phyloP scores from a whole-genome alignment of 176 grass and related monocot genomes.

The Musa troglodytarum region DNA sequence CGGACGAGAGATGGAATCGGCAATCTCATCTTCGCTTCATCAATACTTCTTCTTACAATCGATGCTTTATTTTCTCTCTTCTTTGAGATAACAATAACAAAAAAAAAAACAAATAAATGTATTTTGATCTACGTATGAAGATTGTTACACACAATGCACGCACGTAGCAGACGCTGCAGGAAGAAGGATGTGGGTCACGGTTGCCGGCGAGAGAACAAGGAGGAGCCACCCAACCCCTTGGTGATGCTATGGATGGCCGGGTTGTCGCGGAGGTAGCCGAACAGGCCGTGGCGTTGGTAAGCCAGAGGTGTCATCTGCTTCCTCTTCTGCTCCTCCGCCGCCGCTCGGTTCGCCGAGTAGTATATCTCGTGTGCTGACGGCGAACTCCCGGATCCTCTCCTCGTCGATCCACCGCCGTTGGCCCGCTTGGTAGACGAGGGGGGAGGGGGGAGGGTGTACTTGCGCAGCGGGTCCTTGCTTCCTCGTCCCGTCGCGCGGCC shows the following conservation, averaged over 20 bases:
- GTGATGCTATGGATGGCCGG: slow-evolving; percentile 83
- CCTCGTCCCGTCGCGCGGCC: slow-evolving; percentile 49
- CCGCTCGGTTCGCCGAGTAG: slow-evolving; percentile 38
- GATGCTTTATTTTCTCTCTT: too few species aligned
- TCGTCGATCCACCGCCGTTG: slow-evolving; percentile 29
- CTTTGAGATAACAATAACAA: too few species aligned
- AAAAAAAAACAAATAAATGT: too few species aligned
- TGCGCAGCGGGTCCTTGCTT: slow-evolving; percentile 69
- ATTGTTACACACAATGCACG: too few species aligned
- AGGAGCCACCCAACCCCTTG: slow-evolving; percentile 38
- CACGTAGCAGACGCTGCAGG: too few species aligned
- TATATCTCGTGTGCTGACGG: slow-evolving; percentile 49
- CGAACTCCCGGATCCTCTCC: slow-evolving; percentile 5
- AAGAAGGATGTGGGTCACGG: too few species aligned
- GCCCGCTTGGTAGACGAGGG: not conserved
- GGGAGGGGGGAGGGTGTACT: slow-evolving; percentile 43
- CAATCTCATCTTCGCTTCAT: too few species aligned
- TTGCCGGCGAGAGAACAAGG: not conserved
- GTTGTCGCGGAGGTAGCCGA: slow-evolving; percentile 75
- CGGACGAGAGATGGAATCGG: too few species aligned
- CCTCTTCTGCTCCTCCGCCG: slow-evolving; percentile 44
- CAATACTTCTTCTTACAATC: too few species aligned
- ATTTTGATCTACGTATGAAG: too few species aligned
- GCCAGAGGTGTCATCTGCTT: slow-evolving; percentile 51
- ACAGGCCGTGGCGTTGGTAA: slow-evolving; percentile 71